A percentile compares a stretch with the other conserved stretches of the same genome.
These are phyloP conservation scores for Oidium heveae DNA, from an alignment of 2,329 filamentous ascomycete genomes.

Conservation along the genomic window DNA sequence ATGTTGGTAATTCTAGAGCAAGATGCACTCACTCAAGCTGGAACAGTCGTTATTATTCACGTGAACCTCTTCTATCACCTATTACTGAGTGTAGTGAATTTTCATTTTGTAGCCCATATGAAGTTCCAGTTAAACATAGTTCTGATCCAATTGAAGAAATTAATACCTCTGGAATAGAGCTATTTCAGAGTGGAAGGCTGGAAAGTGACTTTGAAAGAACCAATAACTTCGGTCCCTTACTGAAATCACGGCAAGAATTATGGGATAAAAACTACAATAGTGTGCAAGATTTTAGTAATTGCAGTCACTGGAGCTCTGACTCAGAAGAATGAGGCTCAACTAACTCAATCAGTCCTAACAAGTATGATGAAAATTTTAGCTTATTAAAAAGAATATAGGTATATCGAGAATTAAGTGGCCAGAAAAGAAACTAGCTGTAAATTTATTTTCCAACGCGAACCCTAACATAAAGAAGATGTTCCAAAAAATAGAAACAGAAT, in stretches of 20 bases:
- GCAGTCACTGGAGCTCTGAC: too few relatives aligned
- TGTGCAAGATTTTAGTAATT: slow-evolving; percentile 17
- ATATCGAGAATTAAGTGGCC: too few relatives aligned
- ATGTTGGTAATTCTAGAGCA: slow-evolving; percentile 75
- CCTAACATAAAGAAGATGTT: too few relatives aligned
- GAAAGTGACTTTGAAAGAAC: slow-evolving; percentile 28
- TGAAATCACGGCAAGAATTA: slow-evolving; percentile 43
- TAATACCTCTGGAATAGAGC: slow-evolving; percentile 49
- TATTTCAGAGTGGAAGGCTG: slow-evolving; percentile 40
- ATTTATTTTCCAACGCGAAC: too few relatives aligned
- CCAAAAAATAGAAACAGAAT: too few relatives aligned
- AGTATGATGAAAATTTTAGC: too few relatives aligned
- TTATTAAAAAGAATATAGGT: too few relatives aligned
- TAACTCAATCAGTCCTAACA: too few relatives aligned
- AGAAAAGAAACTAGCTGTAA: too few relatives aligned
- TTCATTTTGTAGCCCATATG: slow-evolving; percentile 73
- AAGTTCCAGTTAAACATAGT: slow-evolving; percentile 25
- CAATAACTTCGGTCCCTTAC: slow-evolving; percentile 47
- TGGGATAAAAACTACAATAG: slow-evolving; percentile 67
- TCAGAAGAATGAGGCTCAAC: too few relatives aligned
- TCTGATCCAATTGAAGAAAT: slow-evolving; percentile 18
- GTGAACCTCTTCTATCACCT: slow-evolving; percentile 79
- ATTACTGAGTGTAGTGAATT: slow-evolving; percentile 94
- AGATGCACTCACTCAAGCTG: slow-evolving; percentile 34
- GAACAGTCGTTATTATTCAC: slow-evolving; percentile 48